Conservation (phyloP, 768 basidiomycete species). For the Phallus indusiatus region DNA sequence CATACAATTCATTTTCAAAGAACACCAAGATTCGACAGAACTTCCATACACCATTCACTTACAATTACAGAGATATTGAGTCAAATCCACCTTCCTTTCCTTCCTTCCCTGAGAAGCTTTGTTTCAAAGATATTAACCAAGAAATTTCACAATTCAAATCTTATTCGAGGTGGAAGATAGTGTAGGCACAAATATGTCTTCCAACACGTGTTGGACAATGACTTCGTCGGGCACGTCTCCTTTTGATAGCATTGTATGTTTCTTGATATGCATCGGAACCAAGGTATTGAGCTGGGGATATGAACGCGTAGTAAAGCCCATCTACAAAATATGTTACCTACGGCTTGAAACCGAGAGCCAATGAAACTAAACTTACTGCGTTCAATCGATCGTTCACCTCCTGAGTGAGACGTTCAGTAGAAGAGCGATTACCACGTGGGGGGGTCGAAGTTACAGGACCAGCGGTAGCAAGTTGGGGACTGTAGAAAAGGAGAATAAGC, state of each 20-base stretch:
- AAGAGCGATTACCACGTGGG: not conserved
- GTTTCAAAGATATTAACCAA: too few relatives aligned
- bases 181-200: not conserved
- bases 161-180: not conserved
- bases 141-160: not conserved
- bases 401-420: not conserved
- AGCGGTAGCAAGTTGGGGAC: not conserved
- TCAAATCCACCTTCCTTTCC: too few relatives aligned
- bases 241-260: not conserved
- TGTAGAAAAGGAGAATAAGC: not conserved
- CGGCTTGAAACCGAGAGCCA: not conserved
- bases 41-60: too few relatives aligned
- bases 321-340: not conserved
- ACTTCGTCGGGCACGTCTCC: not conserved
- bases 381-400: not conserved
- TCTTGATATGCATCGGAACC: not conserved
- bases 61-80: too few relatives aligned
- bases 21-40: too few relatives aligned
- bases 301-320: constrained; percentile 2
- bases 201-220: not conserved
- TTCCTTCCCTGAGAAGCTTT: too few relatives aligned
- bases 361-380: not conserved
- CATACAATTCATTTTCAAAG: too few relatives aligned
- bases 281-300: constrained; percentile 6
- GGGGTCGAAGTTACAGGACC: not conserved